A percentile compares a stretch with the other conserved stretches of the same genome.
These are phyloP conservation scores for Corniculantispora saksenae DNA, from an alignment of 2,329 filamentous ascomycete genomes.

Conservation along the genomic window DNA sequence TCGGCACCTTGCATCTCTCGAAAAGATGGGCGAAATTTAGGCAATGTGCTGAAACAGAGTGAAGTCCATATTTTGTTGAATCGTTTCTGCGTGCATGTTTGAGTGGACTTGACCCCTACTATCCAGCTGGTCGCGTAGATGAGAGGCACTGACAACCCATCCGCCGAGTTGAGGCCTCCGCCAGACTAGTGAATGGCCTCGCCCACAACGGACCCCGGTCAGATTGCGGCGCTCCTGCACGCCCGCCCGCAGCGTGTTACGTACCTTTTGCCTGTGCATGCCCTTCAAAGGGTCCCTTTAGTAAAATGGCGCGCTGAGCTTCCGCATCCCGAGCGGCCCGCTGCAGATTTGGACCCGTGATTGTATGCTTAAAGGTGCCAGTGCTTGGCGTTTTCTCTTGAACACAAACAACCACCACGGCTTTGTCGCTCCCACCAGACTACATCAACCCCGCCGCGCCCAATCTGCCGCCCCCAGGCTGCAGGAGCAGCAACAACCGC, in stretches of 20 bases:
- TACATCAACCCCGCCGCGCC: neutral
- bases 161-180: neutral
- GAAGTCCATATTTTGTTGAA: neutral
- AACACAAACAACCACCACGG: constrained; percentile 1
- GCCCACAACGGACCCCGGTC: neutral
- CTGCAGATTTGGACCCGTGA: neutral
- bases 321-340: constrained; percentile 15
- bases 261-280: neutral
- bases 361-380: neutral
- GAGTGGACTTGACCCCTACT: neutral
- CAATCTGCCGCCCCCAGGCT: neutral
- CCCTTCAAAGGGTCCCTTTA: neutral
- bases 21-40: no score
- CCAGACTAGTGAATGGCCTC: neutral
- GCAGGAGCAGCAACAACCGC: neutral
- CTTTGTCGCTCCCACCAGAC: neutral
- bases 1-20: no score
- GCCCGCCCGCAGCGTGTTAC: neutral
- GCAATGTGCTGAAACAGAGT: no score
- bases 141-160: neutral
- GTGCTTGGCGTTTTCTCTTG: constrained; percentile 1
- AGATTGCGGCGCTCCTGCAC: neutral
- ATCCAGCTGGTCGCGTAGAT: neutral
- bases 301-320: constrained; percentile 5
- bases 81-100: neutral